These are phyloP conservation scores for Trametes coccinea DNA, from an alignment of 768 basidiomycete genomes.

Conservation along the genomic window DNA sequence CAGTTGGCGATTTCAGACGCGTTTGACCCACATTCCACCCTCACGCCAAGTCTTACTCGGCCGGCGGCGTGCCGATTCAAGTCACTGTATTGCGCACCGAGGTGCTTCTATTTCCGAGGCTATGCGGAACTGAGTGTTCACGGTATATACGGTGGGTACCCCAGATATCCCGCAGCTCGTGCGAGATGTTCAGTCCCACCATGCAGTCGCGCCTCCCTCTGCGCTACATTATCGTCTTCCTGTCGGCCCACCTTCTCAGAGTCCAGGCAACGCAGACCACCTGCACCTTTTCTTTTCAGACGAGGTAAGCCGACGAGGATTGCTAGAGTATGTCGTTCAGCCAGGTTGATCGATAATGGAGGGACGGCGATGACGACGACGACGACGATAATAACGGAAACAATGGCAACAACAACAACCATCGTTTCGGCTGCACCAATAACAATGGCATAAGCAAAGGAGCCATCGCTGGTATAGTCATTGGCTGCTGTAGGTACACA, in stretches of 20 bases:
- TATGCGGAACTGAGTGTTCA: not conserved
- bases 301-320: not conserved
- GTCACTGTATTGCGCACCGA: not conserved
- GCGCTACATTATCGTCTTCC: constrained; percentile 7
- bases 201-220: constrained; percentile 14
- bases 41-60: constrained; percentile 3
- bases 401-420: constrained; percentile 13
- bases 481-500: constrained; percentile 27
- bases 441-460: constrained; percentile 10
- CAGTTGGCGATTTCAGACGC: not conserved
- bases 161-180: not conserved
- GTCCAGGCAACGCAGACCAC: constrained; percentile 4
- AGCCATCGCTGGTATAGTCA: constrained; percentile 30
- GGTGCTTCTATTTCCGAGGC: constrained; percentile 15
- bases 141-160: constrained; percentile 8
- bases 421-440: not conserved
- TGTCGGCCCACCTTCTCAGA: constrained; percentile 6
- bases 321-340: too few relatives aligned
- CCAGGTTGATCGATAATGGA: not conserved
- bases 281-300: not conserved
- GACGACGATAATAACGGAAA: constrained; percentile 15
- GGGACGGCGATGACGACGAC: constrained; percentile 13
- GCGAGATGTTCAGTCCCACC: not conserved
- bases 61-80: constrained; percentile 9
- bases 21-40: not conserved